phyloP scores from a whole-genome alignment of 75 land plant genomes.

The Larix kaempferi region DNA sequence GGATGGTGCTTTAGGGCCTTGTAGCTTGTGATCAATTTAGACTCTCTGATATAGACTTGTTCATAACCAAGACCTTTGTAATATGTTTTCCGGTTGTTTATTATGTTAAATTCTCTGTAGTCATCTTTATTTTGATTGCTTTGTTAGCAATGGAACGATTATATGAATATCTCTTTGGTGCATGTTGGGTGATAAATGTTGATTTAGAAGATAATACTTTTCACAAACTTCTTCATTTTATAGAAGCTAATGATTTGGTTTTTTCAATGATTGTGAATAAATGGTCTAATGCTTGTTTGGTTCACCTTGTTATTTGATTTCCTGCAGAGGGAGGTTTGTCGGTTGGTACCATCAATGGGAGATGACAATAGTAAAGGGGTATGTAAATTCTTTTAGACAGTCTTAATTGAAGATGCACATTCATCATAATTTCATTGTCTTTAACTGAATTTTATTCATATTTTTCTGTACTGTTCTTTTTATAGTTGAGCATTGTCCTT shows the following conservation, averaged over 20 bases:
- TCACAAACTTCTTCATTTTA: neutral
- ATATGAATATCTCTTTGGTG: neutral
- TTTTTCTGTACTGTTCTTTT: neutral
- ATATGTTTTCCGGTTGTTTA: neutral
- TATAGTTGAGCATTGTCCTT: neutral
- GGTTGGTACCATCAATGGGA: conserved; percentile 41
- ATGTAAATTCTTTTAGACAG: neutral
- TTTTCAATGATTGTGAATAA: neutral
- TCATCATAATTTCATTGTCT: neutral
- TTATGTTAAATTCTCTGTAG: neutral
- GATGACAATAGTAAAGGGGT: conserved; percentile 38
- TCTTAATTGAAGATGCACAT: neutral
- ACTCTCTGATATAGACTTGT: neutral
- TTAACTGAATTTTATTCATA: neutral
- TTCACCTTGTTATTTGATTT: neutral
- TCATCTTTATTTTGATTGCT: conserved; percentile 3
- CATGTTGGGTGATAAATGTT: neutral
- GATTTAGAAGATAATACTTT: neutral
- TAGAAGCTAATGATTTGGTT: neutral
- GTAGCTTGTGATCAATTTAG: neutral
- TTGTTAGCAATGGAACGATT: neutral
- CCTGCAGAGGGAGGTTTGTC: conserved; percentile 69
- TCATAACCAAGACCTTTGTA: neutral
- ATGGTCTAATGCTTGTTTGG: neutral
- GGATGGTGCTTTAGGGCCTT: neutral